Evolutionary conservation across 495 filamentous ascomycete species (phyloP).

Genomic region (Xylaria longipes): DNA sequence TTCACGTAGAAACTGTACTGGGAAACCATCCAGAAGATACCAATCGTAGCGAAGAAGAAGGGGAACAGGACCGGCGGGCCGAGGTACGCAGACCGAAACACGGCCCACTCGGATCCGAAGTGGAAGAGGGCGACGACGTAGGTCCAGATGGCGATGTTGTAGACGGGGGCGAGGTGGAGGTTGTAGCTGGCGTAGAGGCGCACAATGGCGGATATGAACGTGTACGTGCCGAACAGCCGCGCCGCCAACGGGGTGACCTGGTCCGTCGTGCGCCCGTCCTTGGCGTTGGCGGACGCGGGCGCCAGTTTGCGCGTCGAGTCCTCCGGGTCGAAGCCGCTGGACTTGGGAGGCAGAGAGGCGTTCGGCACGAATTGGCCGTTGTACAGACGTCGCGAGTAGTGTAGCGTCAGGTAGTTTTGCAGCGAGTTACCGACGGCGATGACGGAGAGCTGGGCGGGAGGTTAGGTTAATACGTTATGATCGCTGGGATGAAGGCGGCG

Average conservation of each 20-base stretch:
- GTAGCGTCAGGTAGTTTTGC: conserved; percentile 77
- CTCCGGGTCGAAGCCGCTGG: conserved; percentile 49
- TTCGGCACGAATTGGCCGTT: conserved; percentile 58
- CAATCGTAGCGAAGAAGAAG: conserved; percentile 71
- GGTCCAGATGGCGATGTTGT: conserved; percentile 79
- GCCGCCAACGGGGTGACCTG: conserved; percentile 75
- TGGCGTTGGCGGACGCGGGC: conserved; percentile 51
- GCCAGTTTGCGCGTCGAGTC: conserved; percentile 52
- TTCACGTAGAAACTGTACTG: conserved; percentile 72
- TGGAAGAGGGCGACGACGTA: conserved; percentile 80
- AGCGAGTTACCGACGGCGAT: conserved; percentile 80
- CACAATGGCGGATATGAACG: conserved; percentile 74
- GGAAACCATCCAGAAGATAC: conserved; percentile 79
- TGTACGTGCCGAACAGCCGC: conserved; percentile 92
- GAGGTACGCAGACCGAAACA: conserved; percentile 74
- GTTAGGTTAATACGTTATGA: background rate
- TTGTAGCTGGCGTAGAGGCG: conserved; percentile 88
- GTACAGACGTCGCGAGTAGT: conserved; percentile 81
- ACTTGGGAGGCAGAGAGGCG: conserved; percentile 39
- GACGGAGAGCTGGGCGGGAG: conserved; percentile 65
- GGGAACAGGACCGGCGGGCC: conserved; percentile 74
- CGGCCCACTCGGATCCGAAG: conserved; percentile 80
- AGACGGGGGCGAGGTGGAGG: conserved; percentile 70
- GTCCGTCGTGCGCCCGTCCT: conserved; percentile 54
- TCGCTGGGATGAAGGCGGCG: background rate